Conservation (phyloP, 1,284 basidiomycete genomes). For the Athelia sp. region DNA sequence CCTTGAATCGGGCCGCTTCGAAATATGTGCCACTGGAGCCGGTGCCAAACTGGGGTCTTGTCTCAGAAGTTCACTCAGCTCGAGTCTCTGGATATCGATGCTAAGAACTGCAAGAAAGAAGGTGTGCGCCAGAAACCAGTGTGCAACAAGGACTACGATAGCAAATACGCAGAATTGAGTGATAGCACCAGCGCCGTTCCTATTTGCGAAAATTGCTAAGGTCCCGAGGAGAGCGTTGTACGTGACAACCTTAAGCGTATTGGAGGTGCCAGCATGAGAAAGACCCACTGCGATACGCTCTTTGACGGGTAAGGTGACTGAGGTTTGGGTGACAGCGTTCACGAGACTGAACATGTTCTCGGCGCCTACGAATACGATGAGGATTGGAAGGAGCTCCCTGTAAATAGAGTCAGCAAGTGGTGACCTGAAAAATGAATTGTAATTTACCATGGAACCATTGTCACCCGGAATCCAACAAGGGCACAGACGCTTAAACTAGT, state of each 20-base stretch:
- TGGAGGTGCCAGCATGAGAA: slow-evolving; percentile 83
- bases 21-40: slow-evolving; percentile 15
- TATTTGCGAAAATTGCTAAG: slow-evolving; percentile 65
- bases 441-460: slow-evolving; percentile 80
- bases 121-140: slow-evolving; percentile 93
- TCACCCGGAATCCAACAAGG: slow-evolving; percentile 78
- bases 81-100: slow-evolving; percentile 87
- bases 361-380: slow-evolving; percentile 92
- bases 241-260: slow-evolving; percentile 86
- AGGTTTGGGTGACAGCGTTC: slow-evolving; percentile 85
- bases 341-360: slow-evolving; percentile 98
- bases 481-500: slow-evolving; percentile 91
- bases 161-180: slow-evolving; percentile 93
- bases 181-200: slow-evolving; percentile 61
- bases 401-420: no score
- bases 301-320: slow-evolving; percentile 87
- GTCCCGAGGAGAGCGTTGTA: slow-evolving; percentile 82
- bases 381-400: slow-evolving; percentile 88
- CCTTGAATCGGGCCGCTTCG: no score
- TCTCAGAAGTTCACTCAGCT: slow-evolving; percentile 77
- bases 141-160: slow-evolving; percentile 89
- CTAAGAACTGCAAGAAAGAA: slow-evolving; percentile 89
- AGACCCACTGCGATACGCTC: slow-evolving; percentile 89
- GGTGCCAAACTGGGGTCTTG: slow-evolving; percentile 54
- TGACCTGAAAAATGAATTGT: no score